Conservation (phyloP, 371 early-diverging fungal species). For the Rhizopus stolonifer region DNA sequence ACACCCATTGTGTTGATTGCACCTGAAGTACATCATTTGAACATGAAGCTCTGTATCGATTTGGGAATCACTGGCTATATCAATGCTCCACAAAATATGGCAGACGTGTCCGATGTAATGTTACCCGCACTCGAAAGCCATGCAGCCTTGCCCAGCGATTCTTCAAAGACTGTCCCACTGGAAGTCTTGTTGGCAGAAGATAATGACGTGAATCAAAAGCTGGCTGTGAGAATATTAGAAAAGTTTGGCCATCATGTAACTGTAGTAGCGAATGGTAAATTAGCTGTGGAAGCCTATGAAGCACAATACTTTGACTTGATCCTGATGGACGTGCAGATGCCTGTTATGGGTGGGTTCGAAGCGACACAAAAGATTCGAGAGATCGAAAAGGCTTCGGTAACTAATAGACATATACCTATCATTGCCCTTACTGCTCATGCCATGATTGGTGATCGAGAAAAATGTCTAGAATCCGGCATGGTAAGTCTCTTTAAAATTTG, state of each 20-base stretch:
- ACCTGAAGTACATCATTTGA: slow-evolving; percentile 33
- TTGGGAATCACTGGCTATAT: slow-evolving; percentile 60
- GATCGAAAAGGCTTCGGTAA: slow-evolving; percentile 47
- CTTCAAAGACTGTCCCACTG: slow-evolving; percentile 49
- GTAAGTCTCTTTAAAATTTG: slow-evolving; percentile 28
- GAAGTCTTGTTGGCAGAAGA: slow-evolving; percentile 77
- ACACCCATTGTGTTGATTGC: slow-evolving; percentile 59
- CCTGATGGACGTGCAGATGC: slow-evolving; percentile 79
- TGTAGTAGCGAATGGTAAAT: slow-evolving; percentile 68
- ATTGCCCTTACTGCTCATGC: slow-evolving; percentile 77
- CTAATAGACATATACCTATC: slow-evolving; percentile 59
- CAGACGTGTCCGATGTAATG: slow-evolving; percentile 61
- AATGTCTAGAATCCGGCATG: slow-evolving; percentile 70
- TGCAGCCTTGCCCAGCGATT: slow-evolving; percentile 53
- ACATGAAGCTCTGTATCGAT: slow-evolving; percentile 61
- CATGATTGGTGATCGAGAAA: slow-evolving; percentile 75
- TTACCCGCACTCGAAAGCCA: slow-evolving; percentile 66
- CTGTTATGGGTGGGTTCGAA: slow-evolving; percentile 72
- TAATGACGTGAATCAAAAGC: slow-evolving; percentile 76
- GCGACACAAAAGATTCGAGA: slow-evolving; percentile 69
- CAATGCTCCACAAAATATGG: slow-evolving; percentile 52
- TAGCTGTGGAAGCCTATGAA: slow-evolving; percentile 66
- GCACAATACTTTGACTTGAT: slow-evolving; percentile 60
- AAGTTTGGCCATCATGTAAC: slow-evolving; percentile 68
- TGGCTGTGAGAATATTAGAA: slow-evolving; percentile 70